Percentiles rank a stretch among this genome's conserved stretches.
Conservation (phyloP, 2,329 filamentous ascomycete species). For the Xylaria sp. region DNA sequence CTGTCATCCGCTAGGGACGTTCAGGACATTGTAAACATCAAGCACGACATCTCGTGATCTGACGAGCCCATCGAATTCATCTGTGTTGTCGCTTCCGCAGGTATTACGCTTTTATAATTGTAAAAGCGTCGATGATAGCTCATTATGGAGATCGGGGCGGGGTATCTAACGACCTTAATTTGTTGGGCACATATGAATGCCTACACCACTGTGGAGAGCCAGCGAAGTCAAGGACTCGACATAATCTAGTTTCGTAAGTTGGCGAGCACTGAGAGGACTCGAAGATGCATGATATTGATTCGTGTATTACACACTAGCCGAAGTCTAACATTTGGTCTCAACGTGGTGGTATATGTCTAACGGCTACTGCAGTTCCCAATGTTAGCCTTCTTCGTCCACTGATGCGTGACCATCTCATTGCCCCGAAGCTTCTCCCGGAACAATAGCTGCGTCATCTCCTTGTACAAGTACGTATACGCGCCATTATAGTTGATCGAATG, state of each 20-base stretch:
- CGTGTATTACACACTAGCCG: slow-evolving; percentile 8
- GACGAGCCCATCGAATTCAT: too few relatives aligned
- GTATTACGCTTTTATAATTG: too few relatives aligned
- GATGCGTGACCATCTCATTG: slow-evolving; percentile 41
- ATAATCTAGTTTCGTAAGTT: background rate
- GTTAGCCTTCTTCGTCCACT: slow-evolving; percentile 46
- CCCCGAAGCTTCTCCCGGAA: slow-evolving; percentile 66
- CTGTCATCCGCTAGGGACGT: too few relatives aligned
- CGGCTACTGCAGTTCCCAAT: background rate
- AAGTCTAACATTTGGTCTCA: background rate
- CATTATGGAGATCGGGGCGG: too few relatives aligned
- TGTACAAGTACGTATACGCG: slow-evolving; percentile 67
- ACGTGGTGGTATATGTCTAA: background rate
- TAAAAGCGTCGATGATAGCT: too few relatives aligned
- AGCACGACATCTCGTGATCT: too few relatives aligned
- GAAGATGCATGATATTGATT: background rate
- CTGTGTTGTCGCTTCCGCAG: too few relatives aligned
- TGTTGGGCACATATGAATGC: too few relatives aligned
- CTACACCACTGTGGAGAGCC: background rate
- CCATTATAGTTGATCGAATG: slow-evolving; percentile 70
- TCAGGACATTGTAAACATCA: too few relatives aligned
- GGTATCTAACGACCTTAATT: too few relatives aligned
- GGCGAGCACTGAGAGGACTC: background rate
- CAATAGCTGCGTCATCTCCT: slow-evolving; percentile 69
- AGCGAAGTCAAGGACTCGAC: background rate